phyloP scores from a whole-genome alignment of 2,329 filamentous ascomycete genomes.

The Raffaelea deltoideospora region DNA sequence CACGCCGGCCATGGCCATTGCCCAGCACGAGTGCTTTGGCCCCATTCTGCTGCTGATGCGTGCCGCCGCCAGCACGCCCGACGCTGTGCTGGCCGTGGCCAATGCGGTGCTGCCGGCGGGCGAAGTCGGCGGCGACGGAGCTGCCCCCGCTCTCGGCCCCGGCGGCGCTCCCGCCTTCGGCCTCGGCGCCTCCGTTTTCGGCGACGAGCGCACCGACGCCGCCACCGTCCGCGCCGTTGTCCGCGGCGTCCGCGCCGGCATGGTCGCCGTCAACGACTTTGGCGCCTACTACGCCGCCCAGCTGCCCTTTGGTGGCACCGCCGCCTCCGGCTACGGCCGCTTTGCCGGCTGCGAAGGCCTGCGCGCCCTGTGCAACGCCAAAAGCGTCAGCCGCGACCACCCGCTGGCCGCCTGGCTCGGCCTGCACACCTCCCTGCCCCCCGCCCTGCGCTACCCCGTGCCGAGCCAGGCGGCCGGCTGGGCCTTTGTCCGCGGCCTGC shows the following conservation, averaged over 20 bases:
- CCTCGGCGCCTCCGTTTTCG: slow-evolving; percentile 81
- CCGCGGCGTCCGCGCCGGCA: slow-evolving; percentile 58
- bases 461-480: slow-evolving; percentile 46
- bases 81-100: slow-evolving; percentile 58
- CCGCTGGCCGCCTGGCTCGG: slow-evolving; percentile 42
- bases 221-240: slow-evolving; percentile 48
- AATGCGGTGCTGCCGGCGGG: slow-evolving; percentile 63
- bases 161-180: slow-evolving; percentile 56
- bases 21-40: slow-evolving; percentile 82
- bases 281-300: slow-evolving; percentile 86
- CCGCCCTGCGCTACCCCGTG: slow-evolving; percentile 70
- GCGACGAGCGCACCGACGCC: slow-evolving; percentile 38
- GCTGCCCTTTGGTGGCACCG: slow-evolving; percentile 84
- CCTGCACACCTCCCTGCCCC: slow-evolving; percentile 63
- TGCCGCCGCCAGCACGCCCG: slow-evolving; percentile 41
- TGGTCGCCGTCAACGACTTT: slow-evolving; percentile 94
- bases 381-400: slow-evolving; percentile 71
- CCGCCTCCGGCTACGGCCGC: slow-evolving; percentile 78
- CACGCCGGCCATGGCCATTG: slow-evolving; percentile 70
- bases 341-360: slow-evolving; percentile 88
- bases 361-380: slow-evolving; percentile 70
- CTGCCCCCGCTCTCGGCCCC: too few relatives aligned
- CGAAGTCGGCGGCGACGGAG: too few relatives aligned
- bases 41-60: slow-evolving; percentile 80
- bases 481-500: slow-evolving; percentile 45